Conservation (phyloP, 495 filamentous ascomycete species). For the Daldinia grandis region DNA sequence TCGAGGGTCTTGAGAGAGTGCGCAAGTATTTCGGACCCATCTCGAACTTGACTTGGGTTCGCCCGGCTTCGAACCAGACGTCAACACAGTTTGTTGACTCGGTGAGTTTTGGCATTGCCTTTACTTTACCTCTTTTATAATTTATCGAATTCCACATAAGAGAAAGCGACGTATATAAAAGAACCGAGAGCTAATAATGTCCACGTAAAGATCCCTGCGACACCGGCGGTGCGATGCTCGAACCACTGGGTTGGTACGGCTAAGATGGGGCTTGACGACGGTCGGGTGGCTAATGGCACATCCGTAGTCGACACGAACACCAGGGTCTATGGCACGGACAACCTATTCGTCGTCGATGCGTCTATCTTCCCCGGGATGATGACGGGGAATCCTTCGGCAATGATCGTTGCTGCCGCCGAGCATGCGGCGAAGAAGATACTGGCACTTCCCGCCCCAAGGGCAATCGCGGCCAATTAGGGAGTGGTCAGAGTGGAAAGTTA, state of each 20-base stretch:
- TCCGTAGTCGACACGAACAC: conserved; percentile 65
- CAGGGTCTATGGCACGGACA: conserved; percentile 65
- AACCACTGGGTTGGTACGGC: conserved; percentile 63
- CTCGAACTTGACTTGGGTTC: conserved; percentile 58
- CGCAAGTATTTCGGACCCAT: conserved; percentile 58
- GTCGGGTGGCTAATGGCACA: conserved; percentile 58
- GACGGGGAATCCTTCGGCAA: conserved; percentile 62
- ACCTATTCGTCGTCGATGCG: conserved; percentile 54
- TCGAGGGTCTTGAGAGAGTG: conserved; percentile 60
- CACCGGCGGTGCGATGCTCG: conserved; percentile 47
- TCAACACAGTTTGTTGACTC: conserved; percentile 59
- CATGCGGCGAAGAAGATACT: conserved; percentile 62
- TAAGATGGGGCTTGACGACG: conserved; percentile 65
- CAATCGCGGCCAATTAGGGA: conserved; percentile 6
- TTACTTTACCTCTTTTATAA: conserved; percentile 1
- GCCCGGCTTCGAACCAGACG: conserved; percentile 57
- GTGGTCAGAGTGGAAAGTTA: background rate
- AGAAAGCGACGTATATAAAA: background rate
- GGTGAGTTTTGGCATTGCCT: conserved; percentile 18
- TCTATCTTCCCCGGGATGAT: conserved; percentile 57
- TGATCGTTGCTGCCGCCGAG: conserved; percentile 63
- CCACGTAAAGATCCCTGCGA: conserved; percentile 41
- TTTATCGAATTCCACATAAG: background rate
- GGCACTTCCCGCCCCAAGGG: conserved; percentile 44
- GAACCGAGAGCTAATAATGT: background rate